Base-by-base conservation (phyloP, 495 filamentous ascomycete species). In the Penicillium canescens region DNA sequence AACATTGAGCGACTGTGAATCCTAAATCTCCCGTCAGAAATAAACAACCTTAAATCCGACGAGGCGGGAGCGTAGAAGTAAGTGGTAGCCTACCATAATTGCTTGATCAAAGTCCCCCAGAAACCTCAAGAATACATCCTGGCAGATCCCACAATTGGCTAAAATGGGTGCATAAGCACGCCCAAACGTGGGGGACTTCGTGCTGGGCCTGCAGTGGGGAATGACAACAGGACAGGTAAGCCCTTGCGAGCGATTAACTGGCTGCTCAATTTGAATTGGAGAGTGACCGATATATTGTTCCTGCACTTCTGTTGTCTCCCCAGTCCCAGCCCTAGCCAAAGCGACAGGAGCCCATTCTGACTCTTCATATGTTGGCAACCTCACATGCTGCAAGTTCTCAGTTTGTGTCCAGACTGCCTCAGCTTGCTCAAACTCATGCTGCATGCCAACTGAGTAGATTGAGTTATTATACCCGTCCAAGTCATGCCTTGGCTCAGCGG, bases 161-260 rank as follows among this genome's bases (percentile, higher is more conserved):
- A 83, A 62, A 4, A 75, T 59, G 6, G 78, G 80, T 2, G 80
- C 73, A 61, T 83, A 83, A 5, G 75, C 80, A 18, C 71, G 67
- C 8, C 80, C 64, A 52, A 82, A 82, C 3, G 78, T 79, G 5
- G 76, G 65, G 7, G 54, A 59, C 16, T 73, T 70, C 20, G 59
- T 66, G 13, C 67, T 58, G 2, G 79, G 79, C 37, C 80, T 68
- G 18, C 75, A 61, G 54, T 83, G 80, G 2, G 80, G 77, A 24
- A 83, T 51, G 16, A 80, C 70, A 14, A 83, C 75, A 2, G 80
- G 76, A 42, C 63, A 67, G 9, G 66, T 55, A 4, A 80, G 60
- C 1, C 46, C 34, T 11, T 43, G 41, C 18, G 41, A 13, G 6
- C 2, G 41, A 6, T 24, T 2, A 24, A 24, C 23, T 24, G 4